These are phyloP conservation scores for Candida sp. DNA, from an alignment of 1,139 yeast species.

Conservation along the genomic window DNA sequence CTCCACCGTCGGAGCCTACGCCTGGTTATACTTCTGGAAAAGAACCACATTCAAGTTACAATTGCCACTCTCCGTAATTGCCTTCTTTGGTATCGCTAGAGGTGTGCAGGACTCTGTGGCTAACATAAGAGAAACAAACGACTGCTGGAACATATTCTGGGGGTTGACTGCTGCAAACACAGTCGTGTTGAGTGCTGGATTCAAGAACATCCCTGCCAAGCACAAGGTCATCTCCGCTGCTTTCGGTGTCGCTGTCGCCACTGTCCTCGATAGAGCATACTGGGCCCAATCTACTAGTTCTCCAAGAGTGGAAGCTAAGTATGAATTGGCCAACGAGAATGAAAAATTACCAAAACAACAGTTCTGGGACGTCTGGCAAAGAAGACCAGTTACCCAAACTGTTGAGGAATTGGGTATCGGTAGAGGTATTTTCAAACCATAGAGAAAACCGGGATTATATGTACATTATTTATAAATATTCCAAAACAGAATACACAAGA, in stretches of 20 bases:
- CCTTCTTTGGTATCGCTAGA: slow-evolving; percentile 46
- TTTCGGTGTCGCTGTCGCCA: slow-evolving; percentile 44
- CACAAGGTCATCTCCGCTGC: slow-evolving; percentile 48
- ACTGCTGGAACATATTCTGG: slow-evolving; percentile 54
- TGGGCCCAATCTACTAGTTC: slow-evolving; percentile 50
- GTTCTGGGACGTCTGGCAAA: slow-evolving; percentile 82
- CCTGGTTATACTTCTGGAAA: slow-evolving; percentile 53
- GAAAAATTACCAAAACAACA: slow-evolving; percentile 57
- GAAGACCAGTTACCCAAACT: slow-evolving; percentile 85
- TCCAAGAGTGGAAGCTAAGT: slow-evolving; percentile 42
- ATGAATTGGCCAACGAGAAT: slow-evolving; percentile 38
- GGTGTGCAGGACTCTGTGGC: slow-evolving; percentile 34
- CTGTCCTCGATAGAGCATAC: slow-evolving; percentile 42
- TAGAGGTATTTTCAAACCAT: slow-evolving; percentile 52
- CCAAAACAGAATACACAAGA: not conserved
- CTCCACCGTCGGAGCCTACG: slow-evolving; percentile 52
- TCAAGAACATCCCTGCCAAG: slow-evolving; percentile 45
- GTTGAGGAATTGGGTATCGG: slow-evolving; percentile 76
- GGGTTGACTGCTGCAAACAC: slow-evolving; percentile 49
- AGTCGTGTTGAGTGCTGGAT: slow-evolving; percentile 44
- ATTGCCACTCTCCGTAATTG: slow-evolving; percentile 43
- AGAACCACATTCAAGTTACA: slow-evolving; percentile 50
- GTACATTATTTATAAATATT: slow-evolving; percentile 1
- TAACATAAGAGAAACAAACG: slow-evolving; percentile 52
- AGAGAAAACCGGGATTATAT: slow-evolving; percentile 1